Conservation (phyloP, 2,329 filamentous ascomycete species). For the Gnomoniopsis smithogilvyi region DNA sequence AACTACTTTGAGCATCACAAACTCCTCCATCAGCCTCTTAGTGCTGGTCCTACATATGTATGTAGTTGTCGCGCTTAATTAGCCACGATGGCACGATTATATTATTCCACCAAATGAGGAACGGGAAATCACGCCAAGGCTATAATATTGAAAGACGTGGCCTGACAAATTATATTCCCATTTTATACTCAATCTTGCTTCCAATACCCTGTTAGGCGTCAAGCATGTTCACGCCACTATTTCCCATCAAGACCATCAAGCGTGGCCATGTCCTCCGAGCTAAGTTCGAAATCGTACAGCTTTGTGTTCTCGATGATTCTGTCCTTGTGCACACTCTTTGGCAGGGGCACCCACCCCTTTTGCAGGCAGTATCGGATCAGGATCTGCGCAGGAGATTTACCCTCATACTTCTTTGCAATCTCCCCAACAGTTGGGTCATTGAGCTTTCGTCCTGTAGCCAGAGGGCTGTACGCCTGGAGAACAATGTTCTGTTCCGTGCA, state of each 20-base stretch:
- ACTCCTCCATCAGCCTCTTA: too few species aligned
- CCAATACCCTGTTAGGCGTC: too few species aligned
- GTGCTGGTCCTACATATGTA: too few species aligned
- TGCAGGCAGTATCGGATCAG: slow-evolving; percentile 68
- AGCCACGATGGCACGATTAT: too few species aligned
- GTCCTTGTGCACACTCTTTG: slow-evolving; percentile 60
- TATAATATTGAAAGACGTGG: too few species aligned
- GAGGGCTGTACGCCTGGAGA: slow-evolving; percentile 50
- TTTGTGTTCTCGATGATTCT: slow-evolving; percentile 60
- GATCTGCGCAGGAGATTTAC: slow-evolving; percentile 61
- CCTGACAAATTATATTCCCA: too few species aligned
- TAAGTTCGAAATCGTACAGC: slow-evolving; percentile 59
- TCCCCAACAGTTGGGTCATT: slow-evolving; percentile 54
- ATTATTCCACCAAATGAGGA: too few species aligned
- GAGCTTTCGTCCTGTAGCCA: slow-evolving; percentile 59
- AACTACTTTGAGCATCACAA: too few species aligned
- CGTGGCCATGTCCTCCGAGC: slow-evolving; percentile 50
- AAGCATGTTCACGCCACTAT: background rate
- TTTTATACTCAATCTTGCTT: too few species aligned
- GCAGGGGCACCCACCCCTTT: slow-evolving; percentile 65
- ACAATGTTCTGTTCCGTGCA: slow-evolving; percentile 48
- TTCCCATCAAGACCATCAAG: slow-evolving; percentile 6
- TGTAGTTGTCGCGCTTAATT: too few species aligned
- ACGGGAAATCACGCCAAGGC: too few species aligned
- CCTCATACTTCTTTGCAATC: slow-evolving; percentile 54